Percentiles rank a stretch among this genome's conserved stretches.
phyloP scores from a whole-genome alignment of 805 yeast species.

The Starmera dryadoides region DNA sequence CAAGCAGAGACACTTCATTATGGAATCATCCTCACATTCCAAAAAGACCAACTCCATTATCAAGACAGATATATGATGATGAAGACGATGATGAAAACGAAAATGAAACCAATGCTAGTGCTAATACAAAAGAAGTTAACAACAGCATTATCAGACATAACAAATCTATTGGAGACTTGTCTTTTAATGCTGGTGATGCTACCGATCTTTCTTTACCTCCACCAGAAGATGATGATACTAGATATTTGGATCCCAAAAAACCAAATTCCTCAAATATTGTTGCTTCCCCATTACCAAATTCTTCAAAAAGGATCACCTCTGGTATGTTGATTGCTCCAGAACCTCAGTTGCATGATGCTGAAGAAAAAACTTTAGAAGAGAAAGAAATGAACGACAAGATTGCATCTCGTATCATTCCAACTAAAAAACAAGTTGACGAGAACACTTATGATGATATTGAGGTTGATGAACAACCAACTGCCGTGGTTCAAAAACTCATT shows the following conservation, averaged over 20 bases:
- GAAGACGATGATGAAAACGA: constrained; percentile 23
- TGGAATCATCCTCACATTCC: constrained; percentile 10
- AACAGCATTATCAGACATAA: constrained; percentile 2
- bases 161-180: constrained; percentile 20
- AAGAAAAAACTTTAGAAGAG: constrained; percentile 29
- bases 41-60: constrained; percentile 31
- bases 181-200: constrained; percentile 23
- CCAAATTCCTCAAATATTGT: constrained; percentile 6
- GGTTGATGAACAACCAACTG: no score
- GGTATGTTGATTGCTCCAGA: constrained; percentile 38
- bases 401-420: constrained; percentile 15
- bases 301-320: constrained; percentile 31
- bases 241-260: constrained; percentile 18
- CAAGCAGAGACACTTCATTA: constrained; percentile 5
- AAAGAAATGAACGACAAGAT: constrained; percentile 24
- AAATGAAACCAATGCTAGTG: not conserved
- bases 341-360: constrained; percentile 33
- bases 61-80: constrained; percentile 28
- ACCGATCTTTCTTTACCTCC: constrained; percentile 24
- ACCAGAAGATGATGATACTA: constrained; percentile 14
- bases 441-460: not conserved
- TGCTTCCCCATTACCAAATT: constrained; percentile 15
- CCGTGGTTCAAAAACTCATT: no score
- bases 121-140: no score
- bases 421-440: constrained; percentile 7